phyloP scores from a whole-genome alignment of 176 grass and related monocot species.

The Zea luxurians region DNA sequence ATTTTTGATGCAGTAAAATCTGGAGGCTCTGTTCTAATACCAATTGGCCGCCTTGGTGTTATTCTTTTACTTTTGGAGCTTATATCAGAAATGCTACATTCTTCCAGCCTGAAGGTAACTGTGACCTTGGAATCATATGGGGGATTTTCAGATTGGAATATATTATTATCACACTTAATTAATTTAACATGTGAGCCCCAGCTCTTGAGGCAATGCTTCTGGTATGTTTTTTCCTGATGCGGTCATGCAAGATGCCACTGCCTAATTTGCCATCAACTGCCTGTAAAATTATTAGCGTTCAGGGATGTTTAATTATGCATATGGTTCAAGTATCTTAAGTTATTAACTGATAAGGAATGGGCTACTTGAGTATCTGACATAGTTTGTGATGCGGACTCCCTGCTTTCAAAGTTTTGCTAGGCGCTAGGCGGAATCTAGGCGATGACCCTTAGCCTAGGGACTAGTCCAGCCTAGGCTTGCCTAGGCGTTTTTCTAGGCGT shows the following conservation, averaged over 20 bases:
- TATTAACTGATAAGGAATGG: background rate
- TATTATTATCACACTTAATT: background rate
- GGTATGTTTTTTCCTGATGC: slow-evolving; percentile 15
- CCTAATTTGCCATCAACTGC: background rate
- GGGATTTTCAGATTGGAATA: slow-evolving; percentile 1
- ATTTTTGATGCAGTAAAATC: slow-evolving; percentile 63
- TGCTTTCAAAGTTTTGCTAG: too few relatives aligned
- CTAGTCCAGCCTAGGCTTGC: too few relatives aligned
- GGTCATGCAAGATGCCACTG: slow-evolving; percentile 13
- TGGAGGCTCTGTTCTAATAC: slow-evolving; percentile 86
- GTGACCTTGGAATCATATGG: background rate
- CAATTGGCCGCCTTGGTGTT: slow-evolving; percentile 55
- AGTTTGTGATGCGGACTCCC: too few relatives aligned
- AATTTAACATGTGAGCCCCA: slow-evolving; percentile 19
- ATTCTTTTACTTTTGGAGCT: slow-evolving; percentile 72
- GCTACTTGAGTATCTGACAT: slow-evolving; percentile 2
- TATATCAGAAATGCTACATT: slow-evolving; percentile 51
- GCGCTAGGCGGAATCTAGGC: too few relatives aligned
- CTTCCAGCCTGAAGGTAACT: slow-evolving; percentile 67
- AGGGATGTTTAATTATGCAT: slow-evolving; percentile 16
- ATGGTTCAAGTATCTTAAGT: slow-evolving; percentile 12
- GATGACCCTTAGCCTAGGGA: too few relatives aligned
- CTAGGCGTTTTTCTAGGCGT: too few relatives aligned
- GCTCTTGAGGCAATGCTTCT: background rate
- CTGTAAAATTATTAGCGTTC: slow-evolving; percentile 9